Evolutionary conservation across 345 rosid genomes (phyloP).

Genomic region (Euphorbia pulcherrima): DNA sequence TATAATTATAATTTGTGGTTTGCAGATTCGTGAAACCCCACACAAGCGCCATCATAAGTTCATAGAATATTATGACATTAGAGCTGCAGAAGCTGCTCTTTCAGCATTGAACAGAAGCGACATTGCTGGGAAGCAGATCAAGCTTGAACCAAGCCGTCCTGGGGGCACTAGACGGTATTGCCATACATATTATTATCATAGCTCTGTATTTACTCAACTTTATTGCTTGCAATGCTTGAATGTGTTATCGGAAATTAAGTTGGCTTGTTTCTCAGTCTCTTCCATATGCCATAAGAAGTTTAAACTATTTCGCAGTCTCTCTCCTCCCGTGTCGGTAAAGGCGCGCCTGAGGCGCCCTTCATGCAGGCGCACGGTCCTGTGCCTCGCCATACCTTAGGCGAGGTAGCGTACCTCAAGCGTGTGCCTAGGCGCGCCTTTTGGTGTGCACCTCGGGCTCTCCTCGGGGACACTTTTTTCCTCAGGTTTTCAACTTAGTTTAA

Average conservation of each 20-base stretch:
- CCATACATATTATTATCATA: neutral
- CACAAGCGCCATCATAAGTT: conserved; percentile 18
- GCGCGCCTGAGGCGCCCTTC: too few relatives aligned
- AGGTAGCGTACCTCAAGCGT: too few relatives aligned
- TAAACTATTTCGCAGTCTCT: conserved; percentile 5
- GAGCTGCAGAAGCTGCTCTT: conserved; percentile 33
- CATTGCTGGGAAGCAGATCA: conserved; percentile 30
- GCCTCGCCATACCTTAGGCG: too few relatives aligned
- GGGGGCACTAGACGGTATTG: conserved; percentile 23
- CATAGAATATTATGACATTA: conserved; percentile 28
- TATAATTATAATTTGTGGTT: conserved; percentile 8
- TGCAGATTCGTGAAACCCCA: conserved; percentile 28
- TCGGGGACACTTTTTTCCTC: too few relatives aligned
- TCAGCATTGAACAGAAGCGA: conserved; percentile 29
- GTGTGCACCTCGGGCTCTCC: too few relatives aligned
- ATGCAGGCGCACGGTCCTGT: too few relatives aligned
- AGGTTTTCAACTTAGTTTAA: too few relatives aligned
- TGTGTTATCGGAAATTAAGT: neutral
- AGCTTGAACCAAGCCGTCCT: conserved; percentile 24
- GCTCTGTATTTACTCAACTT: conserved; percentile 6
- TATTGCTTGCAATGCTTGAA: neutral
- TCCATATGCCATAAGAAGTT: conserved; percentile 11
- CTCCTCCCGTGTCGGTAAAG: too few relatives aligned
- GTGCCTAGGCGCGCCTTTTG: too few relatives aligned
- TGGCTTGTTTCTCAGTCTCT: neutral